These are phyloP conservation scores for Rosa rugosa DNA, from an alignment of 306 rosid genomes.

Conservation along the genomic window DNA sequence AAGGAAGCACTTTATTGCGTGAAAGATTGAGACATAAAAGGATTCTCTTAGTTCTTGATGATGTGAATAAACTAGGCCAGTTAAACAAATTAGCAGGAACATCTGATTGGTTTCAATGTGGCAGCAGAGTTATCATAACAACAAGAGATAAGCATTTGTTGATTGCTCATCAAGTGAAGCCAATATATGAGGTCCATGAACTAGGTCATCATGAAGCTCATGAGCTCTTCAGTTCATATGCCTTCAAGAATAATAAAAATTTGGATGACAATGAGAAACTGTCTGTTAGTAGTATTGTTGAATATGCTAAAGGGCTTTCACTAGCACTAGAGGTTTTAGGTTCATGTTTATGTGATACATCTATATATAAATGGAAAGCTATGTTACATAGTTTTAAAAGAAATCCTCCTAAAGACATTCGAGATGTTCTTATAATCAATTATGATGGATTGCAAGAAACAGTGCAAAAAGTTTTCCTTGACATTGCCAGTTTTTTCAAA, in stretches of 20 bases:
- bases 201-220: neutral
- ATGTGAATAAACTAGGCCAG: neutral
- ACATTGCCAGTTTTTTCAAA: too few relatives aligned
- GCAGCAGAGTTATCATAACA: slow-evolving; percentile 22
- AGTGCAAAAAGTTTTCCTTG: slow-evolving; percentile 22
- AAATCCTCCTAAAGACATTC: slow-evolving; percentile 35
- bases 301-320: slow-evolving; percentile 22
- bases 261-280: neutral
- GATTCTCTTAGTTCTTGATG: slow-evolving; percentile 11
- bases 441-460: slow-evolving; percentile 30
- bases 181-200: neutral
- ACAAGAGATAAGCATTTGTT: neutral
- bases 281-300: neutral
- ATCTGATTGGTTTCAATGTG: neutral
- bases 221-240: neutral
- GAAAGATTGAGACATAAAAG: neutral
- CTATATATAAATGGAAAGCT: neutral
- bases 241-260: neutral
- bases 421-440: slow-evolving; percentile 32
- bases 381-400: slow-evolving; percentile 30
- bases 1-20: neutral
- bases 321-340: slow-evolving; percentile 42
- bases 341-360: slow-evolving; percentile 19
- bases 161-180: neutral
- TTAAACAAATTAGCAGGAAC: neutral